Base-by-base conservation (phyloP, 352 stramenopile species). In the Phytophthora melonis region DNA sequence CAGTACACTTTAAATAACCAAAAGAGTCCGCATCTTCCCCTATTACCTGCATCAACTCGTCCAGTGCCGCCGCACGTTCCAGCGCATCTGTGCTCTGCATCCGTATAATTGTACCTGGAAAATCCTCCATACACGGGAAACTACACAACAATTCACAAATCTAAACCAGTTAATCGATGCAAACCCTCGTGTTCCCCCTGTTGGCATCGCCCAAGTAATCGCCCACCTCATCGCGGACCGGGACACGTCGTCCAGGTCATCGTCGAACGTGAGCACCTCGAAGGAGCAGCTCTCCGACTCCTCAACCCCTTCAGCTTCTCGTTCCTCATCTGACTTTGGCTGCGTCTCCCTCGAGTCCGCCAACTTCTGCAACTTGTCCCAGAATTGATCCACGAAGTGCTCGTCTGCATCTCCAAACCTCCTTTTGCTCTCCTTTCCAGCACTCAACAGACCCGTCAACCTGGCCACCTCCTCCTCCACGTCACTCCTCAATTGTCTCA, bases 221-320 rank as follows among this genome's bases (percentile, higher is more conserved):
- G 32, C 64, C 7, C 52, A 89, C 82, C 80, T 89, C 63, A 76
- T 69, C 5, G 68, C 71, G 13, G 78, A 85, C 43, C 67, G 71
- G 5, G 68, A 84, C 43, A 80, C 66, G n/a, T 84, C 82, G 32
- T 79, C 68, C 7, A 78, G 65, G 30, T 83, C 74, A 16, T 86
- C 80, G 18, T 86, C 78, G 45, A 89, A 87, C 5, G 63, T 82
- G 18, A 89, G 63, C 14, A 72, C 74, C 36, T 87, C 79, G 36
- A 79, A 83, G 6, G 75, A 81, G 45, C 55, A 74, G 34, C 60
- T 78, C 14, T 75, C 65, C 5, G 69, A 74, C 14, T 45, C 56
- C 2, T 70, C 58, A 1, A 64, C 32, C 8, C 7, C 27, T 43
- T 66, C 65, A 5, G 13, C 61, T 10, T 39, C 53, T 66, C 43